Evolutionary conservation across 768 basidiomycete genomes (phyloP), one percentile per base, ranked within the genome.

Genomic region (Amanita pseudoporphyria): DNA sequence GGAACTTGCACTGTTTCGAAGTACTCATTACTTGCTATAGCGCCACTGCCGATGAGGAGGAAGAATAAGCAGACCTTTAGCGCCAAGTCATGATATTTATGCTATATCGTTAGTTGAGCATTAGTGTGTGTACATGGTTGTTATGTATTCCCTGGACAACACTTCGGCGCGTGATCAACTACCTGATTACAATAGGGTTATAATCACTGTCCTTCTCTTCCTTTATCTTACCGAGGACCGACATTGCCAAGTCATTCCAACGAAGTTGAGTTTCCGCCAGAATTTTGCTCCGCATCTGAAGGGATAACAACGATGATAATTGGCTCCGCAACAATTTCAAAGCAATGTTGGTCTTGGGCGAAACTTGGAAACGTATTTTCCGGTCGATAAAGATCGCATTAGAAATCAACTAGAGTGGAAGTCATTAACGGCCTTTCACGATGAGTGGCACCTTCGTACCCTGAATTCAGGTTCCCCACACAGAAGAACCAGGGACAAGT

Each of bases 391-490:
- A 72, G 9, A 79, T 72, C n/a, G 76, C 73, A 47, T 84, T 72
- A 1, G 93, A 82, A 32, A 79, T 67, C 22, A 86, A 70, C 94
- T 97, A 46, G 5, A 40, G 13, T 5, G 33, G 46, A 19, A 37
- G 14, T 24, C 44, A 10, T 12, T 18, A 44, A 28, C 42, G 18
- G n/a, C 14, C 16, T 26, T 36, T 30, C 14, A 39, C 24, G 30
- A 5, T 24, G 16, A 3, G 6, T 21, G n/a, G 26, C 26, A 28
- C 26, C 19, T 32, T 30, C 41, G 6, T 51, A 62, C 91, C 78
- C 86, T 93, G 70, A 88, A 84, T 50, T 97, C 95, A 19, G 76
- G 71, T 53, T 97, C 95, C 7, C 95, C 95, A 52, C 93, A 97
- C 1, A 97, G 67, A 14, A 97, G 69, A 22, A 90, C 60, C 45